These are phyloP conservation scores for Pseudozyma tsukubaensis DNA, from an alignment of 1,284 basidiomycete species.

Conservation along the genomic window DNA sequence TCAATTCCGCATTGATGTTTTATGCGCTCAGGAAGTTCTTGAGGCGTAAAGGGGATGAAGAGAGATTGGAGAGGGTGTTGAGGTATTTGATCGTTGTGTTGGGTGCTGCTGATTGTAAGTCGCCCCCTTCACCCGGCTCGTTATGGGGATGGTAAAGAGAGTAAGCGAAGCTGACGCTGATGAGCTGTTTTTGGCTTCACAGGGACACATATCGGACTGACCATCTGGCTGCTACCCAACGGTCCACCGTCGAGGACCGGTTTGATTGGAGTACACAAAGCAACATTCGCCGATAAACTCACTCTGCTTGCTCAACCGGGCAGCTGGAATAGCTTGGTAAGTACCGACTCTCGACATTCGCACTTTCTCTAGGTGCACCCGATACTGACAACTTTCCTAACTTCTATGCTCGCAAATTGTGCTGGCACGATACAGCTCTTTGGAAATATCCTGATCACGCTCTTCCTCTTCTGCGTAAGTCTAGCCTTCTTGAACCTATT, in stretches of 20 bases:
- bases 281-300: conserved; percentile 19
- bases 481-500: not conserved
- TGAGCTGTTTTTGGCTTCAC: no score
- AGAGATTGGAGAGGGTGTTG: conserved; percentile 35
- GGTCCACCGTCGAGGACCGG: conserved; percentile 23
- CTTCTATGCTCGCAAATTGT: not conserved
- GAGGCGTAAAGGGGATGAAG: conserved; percentile 19
- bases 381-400: conserved; percentile 4
- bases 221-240: conserved; percentile 55
- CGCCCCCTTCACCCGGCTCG: conserved; percentile 25
- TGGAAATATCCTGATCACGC: conserved; percentile 62
- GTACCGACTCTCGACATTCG: not conserved
- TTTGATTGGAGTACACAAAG: conserved; percentile 9
- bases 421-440: conserved; percentile 35
- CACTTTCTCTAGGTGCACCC: no score
- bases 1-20: conserved; percentile 56
- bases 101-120: conserved; percentile 51
- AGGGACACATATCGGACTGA: conserved; percentile 56
- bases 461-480: conserved; percentile 57
- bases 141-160: no score
- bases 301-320: conserved; percentile 20
- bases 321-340: conserved; percentile 54
- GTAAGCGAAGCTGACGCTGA: no score
- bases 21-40: conserved; percentile 39
- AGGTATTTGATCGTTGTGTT: conserved; percentile 53